Percentiles rank a stretch among this genome's conserved stretches.
phyloP scores from a whole-genome alignment of 2,329 filamentous ascomycete species.

The Cercospora sesami region DNA sequence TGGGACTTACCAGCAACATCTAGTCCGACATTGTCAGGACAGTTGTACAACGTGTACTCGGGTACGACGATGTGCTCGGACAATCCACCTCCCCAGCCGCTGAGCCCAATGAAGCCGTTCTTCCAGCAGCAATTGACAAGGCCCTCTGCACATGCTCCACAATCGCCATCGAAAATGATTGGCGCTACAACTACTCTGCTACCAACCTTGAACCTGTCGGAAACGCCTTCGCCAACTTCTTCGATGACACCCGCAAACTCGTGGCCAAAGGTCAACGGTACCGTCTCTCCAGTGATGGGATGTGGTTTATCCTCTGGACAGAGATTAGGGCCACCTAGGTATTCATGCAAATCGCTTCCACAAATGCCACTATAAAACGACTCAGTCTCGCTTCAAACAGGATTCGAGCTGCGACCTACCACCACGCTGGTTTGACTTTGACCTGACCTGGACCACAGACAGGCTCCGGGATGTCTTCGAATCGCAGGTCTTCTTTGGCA shows the following conservation, averaged over 20 bases:
- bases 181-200: conserved; percentile 49
- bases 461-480: conserved; percentile 39
- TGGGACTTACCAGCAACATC: conserved; percentile 47
- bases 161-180: conserved; percentile 57
- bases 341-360: conserved; percentile 39
- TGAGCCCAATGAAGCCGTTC: conserved; percentile 56
- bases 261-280: conserved; percentile 56
- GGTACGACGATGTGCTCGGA: conserved; percentile 55
- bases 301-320: conserved; percentile 54
- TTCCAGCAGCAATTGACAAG: conserved; percentile 57
- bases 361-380: conserved; percentile 21
- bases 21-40: conserved; percentile 54
- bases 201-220: conserved; percentile 48
- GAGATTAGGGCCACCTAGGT: conserved; percentile 39
- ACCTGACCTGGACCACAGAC: conserved; percentile 39
- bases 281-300: conserved; percentile 54
- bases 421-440: conserved; percentile 42
- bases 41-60: conserved; percentile 47
- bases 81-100: conserved; percentile 55
- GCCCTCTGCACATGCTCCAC: conserved; percentile 54
- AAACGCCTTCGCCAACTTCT: conserved; percentile 54
- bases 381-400: background rate
- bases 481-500: conserved; percentile 40
- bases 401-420: conserved; percentile 27
- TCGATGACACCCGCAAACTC: conserved; percentile 56